Conservation (phyloP, 169 alveolate genomes). For the Plasmodium knowlesi region DNA sequence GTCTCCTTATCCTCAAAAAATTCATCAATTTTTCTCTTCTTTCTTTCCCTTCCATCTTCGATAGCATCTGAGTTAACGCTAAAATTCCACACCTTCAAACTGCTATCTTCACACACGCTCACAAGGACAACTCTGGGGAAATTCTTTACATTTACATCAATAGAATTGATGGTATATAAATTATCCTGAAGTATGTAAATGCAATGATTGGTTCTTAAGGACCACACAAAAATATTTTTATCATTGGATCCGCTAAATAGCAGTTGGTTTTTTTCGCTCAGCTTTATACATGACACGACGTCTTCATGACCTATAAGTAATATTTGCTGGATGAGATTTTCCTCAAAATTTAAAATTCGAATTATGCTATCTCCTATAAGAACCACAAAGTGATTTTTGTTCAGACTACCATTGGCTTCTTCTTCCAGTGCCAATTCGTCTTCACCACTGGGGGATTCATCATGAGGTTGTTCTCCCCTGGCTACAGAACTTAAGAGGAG, state of each 20-base stretch:
- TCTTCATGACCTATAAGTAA: slow-evolving; percentile 73
- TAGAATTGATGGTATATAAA: slow-evolving; percentile 63
- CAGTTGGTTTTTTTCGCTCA: slow-evolving; percentile 28
- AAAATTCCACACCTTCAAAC: slow-evolving; percentile 68
- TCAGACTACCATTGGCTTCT: no score
- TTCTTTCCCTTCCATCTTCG: slow-evolving; percentile 11
- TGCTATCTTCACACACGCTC: slow-evolving; percentile 74
- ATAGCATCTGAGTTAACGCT: neutral
- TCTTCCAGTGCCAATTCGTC: slow-evolving; percentile 15
- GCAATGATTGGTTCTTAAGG: slow-evolving; percentile 25
- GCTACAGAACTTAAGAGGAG: slow-evolving; percentile 16
- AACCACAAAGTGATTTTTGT: slow-evolving; percentile 16
- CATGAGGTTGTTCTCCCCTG: neutral
- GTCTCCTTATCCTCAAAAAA: slow-evolving; percentile 17
- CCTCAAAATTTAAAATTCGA: slow-evolving; percentile 48
- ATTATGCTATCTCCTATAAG: slow-evolving; percentile 68
- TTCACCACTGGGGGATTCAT: neutral
- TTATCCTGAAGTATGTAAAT: slow-evolving; percentile 66
- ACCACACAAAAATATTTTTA: slow-evolving; percentile 70
- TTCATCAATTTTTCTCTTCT: slow-evolving; percentile 53
- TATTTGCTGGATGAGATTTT: slow-evolving; percentile 42
- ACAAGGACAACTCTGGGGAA: slow-evolving; percentile 38
- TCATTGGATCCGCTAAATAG: slow-evolving; percentile 75
- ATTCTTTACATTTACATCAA: slow-evolving; percentile 47
- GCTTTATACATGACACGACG: slow-evolving; percentile 54